Conservation (phyloP, 495 filamentous ascomycete species). For the Platismatia glauca region DNA sequence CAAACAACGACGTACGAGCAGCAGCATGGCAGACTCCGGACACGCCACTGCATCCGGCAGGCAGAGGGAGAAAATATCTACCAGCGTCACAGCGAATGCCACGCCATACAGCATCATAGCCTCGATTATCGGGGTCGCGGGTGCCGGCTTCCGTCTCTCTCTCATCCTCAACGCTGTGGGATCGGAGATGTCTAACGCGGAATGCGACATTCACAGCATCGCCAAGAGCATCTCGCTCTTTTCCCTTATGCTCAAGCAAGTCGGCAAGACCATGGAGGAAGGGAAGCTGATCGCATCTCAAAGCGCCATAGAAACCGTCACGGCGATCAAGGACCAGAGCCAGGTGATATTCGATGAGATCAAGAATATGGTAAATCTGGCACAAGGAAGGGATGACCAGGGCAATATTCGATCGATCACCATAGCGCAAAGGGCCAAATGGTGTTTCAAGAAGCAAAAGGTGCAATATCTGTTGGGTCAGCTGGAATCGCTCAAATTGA, state of each 20-base stretch:
- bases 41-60: not conserved
- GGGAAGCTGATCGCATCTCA: constrained; percentile 26
- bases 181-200: constrained; percentile 35
- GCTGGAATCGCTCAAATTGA: constrained; percentile 39
- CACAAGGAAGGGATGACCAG: constrained; percentile 30
- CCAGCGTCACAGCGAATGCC: constrained; percentile 3
- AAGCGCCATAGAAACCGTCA: constrained; percentile 33
- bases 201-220: constrained; percentile 39
- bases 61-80: not conserved
- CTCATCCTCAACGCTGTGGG: constrained; percentile 38
- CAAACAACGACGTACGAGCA: not conserved
- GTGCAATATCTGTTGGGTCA: constrained; percentile 39
- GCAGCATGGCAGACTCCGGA: constrained; percentile 14
- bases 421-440: constrained; percentile 35
- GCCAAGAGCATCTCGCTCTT: constrained; percentile 40
- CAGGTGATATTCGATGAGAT: constrained; percentile 38
- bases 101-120: constrained; percentile 19
- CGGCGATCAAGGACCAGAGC: constrained; percentile 36
- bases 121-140: constrained; percentile 33
- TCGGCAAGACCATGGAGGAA: constrained; percentile 30
- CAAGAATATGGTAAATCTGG: constrained; percentile 36
- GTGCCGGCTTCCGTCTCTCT: constrained; percentile 38
- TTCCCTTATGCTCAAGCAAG: constrained; percentile 36
- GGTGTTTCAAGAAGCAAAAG: constrained; percentile 39
- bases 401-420: constrained; percentile 28